phyloP scores from a whole-genome alignment of 208 protist species.

The Crithidia sp. region DNA sequence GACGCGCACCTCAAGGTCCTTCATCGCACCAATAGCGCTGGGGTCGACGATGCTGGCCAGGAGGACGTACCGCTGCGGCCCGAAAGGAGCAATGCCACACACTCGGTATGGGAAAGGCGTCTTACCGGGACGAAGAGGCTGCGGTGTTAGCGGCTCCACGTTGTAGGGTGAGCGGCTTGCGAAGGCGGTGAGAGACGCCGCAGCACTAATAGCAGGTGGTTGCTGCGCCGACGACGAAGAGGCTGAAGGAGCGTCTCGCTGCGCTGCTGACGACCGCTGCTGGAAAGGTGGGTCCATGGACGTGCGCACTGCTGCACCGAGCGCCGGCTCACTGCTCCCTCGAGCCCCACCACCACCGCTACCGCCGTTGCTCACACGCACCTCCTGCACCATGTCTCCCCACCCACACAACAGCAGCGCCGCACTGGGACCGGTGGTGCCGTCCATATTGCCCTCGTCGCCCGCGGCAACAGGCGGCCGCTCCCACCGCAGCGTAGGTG shows the following conservation, averaged over 20 bases:
- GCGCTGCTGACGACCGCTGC: not conserved
- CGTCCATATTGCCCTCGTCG: not conserved
- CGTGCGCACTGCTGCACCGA: not conserved
- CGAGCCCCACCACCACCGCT: not conserved
- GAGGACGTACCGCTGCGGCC: conserved; percentile 51
- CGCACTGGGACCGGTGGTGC: conserved; percentile 40
- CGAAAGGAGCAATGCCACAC: conserved; percentile 71
- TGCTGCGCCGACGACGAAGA: not conserved
- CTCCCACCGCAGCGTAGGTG: conserved; percentile 66
- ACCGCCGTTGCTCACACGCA: conserved; percentile 26
- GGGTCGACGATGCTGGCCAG: conserved; percentile 47
- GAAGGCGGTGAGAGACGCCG: not conserved
- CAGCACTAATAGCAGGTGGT: not conserved
- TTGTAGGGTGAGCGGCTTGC: not conserved
- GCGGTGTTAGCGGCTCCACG: conserved; percentile 18
- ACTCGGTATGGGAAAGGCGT: conserved; percentile 55
- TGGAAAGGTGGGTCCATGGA: conserved; percentile 3
- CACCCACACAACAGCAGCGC: conserved; percentile 61
- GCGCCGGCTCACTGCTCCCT: not conserved
- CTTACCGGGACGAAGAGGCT: conserved; percentile 27
- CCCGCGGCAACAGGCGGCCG: not conserved
- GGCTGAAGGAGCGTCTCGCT: not conserved
- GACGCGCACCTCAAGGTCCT: conserved; percentile 72
- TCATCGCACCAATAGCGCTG: conserved; percentile 40
- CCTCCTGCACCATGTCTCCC: conserved; percentile 70